Conservation (phyloP, 2,329 filamentous ascomycete species). For the Botryotinia calthae region DNA sequence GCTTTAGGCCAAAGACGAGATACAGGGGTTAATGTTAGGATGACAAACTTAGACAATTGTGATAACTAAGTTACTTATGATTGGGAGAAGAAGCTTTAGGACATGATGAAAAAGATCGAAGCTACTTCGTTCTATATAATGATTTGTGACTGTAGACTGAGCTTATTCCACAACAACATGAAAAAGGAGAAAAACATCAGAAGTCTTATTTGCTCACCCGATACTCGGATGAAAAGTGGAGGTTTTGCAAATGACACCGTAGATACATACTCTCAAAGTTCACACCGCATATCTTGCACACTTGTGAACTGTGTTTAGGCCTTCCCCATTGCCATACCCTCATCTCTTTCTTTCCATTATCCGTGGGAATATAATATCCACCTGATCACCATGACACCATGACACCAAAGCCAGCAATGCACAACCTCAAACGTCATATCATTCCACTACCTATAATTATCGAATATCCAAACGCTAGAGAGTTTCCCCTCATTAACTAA, state of each 20-base stretch:
- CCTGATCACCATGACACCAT: neutral
- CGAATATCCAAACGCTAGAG: neutral
- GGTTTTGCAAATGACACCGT: neutral
- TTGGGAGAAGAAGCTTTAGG: neutral
- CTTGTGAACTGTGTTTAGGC: neutral
- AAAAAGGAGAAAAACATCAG: neutral
- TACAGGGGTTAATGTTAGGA: neutral
- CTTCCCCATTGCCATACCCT: neutral
- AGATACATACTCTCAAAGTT: neutral
- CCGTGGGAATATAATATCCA: neutral
- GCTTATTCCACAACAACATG: too few species aligned
- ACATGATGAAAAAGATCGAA: too few species aligned
- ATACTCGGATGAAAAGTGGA: neutral
- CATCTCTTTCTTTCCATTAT: neutral
- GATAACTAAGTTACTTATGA: neutral
- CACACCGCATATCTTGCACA: neutral
- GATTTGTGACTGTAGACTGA: neutral
- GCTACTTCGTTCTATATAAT: neutral
- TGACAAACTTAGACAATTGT: neutral
- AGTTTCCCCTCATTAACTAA: neutral
- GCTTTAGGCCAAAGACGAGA: neutral
- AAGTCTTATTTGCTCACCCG: neutral
- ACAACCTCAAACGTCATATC: neutral
- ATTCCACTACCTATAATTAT: neutral
- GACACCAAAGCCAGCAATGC: too few species aligned